Percentiles rank a stretch among this genome's conserved stretches.
Evolutionary conservation across 75 land plant species (phyloP).

Genomic region (Pseudotsuga menziesii): DNA sequence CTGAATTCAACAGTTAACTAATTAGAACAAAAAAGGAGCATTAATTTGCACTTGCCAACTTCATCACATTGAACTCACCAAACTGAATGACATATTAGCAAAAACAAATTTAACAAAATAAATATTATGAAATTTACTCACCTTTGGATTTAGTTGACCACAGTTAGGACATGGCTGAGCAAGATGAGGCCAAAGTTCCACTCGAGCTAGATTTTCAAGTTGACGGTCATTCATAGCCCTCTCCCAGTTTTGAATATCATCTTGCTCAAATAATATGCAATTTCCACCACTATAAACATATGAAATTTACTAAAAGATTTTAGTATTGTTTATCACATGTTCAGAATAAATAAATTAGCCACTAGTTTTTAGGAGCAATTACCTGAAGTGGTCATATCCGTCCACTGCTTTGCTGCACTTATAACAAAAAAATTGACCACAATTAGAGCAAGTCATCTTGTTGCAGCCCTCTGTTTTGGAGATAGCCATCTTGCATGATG

Average conservation of each 20-base stretch:
- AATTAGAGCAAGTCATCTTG: constrained; percentile 83
- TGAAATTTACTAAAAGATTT: neutral
- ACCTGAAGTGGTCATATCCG: constrained; percentile 93
- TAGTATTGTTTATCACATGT: too few species aligned
- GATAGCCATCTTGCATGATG: constrained; percentile 86
- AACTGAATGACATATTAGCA: neutral
- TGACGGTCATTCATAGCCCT: constrained; percentile 44
- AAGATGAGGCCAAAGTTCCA: constrained; percentile 17
- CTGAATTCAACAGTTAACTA: too few species aligned
- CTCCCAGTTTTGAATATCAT: constrained; percentile 58
- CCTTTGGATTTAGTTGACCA: constrained; percentile 79
- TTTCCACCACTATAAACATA: constrained; percentile 25
- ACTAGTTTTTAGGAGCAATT: neutral
- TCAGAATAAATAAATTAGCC: neutral
- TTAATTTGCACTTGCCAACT: neutral
- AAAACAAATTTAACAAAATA: neutral
- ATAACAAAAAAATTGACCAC: constrained; percentile 83
- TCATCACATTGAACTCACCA: neutral
- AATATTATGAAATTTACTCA: constrained; percentile 9
- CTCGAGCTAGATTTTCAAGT: constrained; percentile 28
- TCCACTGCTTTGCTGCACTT: constrained; percentile 57
- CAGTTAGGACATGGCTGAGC: constrained; percentile 67
- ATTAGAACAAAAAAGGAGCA: neutral
- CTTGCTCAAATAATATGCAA: constrained; percentile 57
- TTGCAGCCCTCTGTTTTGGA: constrained; percentile 86